phyloP scores from a whole-genome alignment of 345 rosid species.

The Hibiscus trionum region DNA sequence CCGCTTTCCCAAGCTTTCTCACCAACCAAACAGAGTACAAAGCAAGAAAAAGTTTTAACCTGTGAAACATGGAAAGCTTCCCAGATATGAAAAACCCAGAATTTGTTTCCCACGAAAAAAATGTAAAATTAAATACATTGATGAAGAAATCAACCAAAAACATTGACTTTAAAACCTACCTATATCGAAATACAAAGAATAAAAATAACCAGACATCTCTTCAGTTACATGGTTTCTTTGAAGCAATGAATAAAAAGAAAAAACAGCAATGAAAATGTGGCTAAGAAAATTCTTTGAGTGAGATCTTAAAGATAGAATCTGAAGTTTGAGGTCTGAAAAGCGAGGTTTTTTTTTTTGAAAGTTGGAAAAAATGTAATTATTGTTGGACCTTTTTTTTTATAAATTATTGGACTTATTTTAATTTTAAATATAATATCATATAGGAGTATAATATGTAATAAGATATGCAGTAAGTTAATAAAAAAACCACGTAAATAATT shows the following conservation, averaged over 20 bases:
- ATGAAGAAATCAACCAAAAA: background rate
- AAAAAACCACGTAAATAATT: too few relatives aligned
- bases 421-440: too few relatives aligned
- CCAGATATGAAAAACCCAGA: constrained; percentile 2
- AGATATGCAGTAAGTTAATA: too few relatives aligned
- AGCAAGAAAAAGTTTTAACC: background rate
- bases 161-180: background rate
- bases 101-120: background rate
- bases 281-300: constrained; percentile 10
- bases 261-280: background rate
- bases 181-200: background rate
- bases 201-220: background rate
- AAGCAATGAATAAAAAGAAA: background rate
- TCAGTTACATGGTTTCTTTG: constrained; percentile 13
- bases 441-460: too few relatives aligned
- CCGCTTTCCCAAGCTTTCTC: constrained; percentile 13
- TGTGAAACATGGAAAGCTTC: background rate
- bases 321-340: background rate
- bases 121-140: constrained; percentile 6
- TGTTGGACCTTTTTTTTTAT: background rate
- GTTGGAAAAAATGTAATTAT: background rate
- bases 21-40: constrained; percentile 14
- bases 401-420: too few relatives aligned
- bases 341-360: background rate
- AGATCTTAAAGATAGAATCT: constrained; percentile 8